These are phyloP conservation scores for Botrytis elliptica DNA, from an alignment of 2,329 filamentous ascomycete species.

Conservation along the genomic window DNA sequence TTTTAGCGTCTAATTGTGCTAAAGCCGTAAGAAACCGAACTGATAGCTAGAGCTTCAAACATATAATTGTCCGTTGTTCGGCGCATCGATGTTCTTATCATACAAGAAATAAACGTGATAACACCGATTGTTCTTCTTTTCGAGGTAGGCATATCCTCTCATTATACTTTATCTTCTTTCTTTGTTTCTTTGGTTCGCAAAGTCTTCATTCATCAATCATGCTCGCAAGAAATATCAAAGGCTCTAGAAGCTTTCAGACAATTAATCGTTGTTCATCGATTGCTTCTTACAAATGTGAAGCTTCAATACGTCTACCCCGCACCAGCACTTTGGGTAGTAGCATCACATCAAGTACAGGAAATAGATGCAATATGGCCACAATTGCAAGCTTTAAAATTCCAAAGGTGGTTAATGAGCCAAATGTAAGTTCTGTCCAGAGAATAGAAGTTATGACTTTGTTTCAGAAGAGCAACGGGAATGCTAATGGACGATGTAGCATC, in stretches of 20 bases:
- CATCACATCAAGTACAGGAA: not conserved
- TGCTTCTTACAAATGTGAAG: slow-evolving; percentile 25
- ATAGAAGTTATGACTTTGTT: not conserved
- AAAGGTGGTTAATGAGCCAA: slow-evolving; percentile 88
- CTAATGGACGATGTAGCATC: slow-evolving; percentile 59
- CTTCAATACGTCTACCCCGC: slow-evolving; percentile 32
- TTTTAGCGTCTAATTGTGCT: not conserved
- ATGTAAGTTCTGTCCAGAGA: slow-evolving; percentile 59
- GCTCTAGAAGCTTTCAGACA: slow-evolving; percentile 30
- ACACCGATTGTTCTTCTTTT: not conserved
- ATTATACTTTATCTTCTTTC: not conserved
- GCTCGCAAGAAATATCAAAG: slow-evolving; percentile 27
- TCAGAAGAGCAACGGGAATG: slow-evolving; percentile 4
- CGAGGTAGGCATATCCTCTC: slow-evolving; percentile 14
- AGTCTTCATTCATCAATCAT: not conserved
- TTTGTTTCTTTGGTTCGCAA: slow-evolving; percentile 8
- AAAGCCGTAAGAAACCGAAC: slow-evolving; percentile 10
- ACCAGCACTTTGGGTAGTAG: slow-evolving; percentile 5
- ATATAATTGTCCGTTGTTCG: slow-evolving; percentile 6
- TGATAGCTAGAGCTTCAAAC: not conserved
- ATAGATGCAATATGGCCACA: slow-evolving; percentile 32
- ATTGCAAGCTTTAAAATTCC: slow-evolving; percentile 86
- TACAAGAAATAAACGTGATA: not conserved
- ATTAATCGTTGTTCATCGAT: slow-evolving; percentile 27
- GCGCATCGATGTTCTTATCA: not conserved